Percentiles rank a stretch among this genome's conserved stretches.
Conservation (phyloP, 257 asterid genomes). For the Salvia miltiorrhiza region DNA sequence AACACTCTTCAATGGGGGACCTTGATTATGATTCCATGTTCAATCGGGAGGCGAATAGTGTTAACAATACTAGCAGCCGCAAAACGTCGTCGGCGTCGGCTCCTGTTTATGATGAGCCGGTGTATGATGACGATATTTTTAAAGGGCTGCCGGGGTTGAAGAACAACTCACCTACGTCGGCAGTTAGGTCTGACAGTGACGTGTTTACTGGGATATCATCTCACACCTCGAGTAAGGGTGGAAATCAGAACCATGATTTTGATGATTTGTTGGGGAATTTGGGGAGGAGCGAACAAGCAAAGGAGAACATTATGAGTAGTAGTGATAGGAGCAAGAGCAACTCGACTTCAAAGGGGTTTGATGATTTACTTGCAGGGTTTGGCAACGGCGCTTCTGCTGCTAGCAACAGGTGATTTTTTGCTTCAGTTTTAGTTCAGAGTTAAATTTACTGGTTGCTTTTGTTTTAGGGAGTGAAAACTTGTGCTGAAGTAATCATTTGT, state of each 20-base stretch:
- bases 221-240: constrained; percentile 31
- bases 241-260: constrained; percentile 35
- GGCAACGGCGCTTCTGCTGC: constrained; percentile 41
- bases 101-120: constrained; percentile 94
- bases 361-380: constrained; percentile 57
- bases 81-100: constrained; percentile 43
- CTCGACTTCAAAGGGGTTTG: constrained; percentile 48
- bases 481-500: background rate
- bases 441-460: background rate
- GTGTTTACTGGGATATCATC: constrained; percentile 56
- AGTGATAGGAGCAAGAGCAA: constrained; percentile 40
- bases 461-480: background rate
- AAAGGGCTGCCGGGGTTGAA: constrained; percentile 89
- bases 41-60: constrained; percentile 37
- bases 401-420: constrained; percentile 46
- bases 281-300: constrained; percentile 31
- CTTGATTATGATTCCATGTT: constrained; percentile 62
- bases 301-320: constrained; percentile 25
- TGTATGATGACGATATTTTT: constrained; percentile 91
- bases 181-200: constrained; percentile 50
- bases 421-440: background rate
- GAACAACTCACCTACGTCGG: constrained; percentile 50
- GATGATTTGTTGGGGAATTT: constrained; percentile 64
- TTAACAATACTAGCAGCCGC: constrained; percentile 29
- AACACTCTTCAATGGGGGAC: constrained; percentile 38